A percentile compares a stretch with the other conserved stretches of the same genome.
phyloP scores from a whole-genome alignment of 225 moss, liverwort and hornwort genomes.

The Polytrichum commune region DNA sequence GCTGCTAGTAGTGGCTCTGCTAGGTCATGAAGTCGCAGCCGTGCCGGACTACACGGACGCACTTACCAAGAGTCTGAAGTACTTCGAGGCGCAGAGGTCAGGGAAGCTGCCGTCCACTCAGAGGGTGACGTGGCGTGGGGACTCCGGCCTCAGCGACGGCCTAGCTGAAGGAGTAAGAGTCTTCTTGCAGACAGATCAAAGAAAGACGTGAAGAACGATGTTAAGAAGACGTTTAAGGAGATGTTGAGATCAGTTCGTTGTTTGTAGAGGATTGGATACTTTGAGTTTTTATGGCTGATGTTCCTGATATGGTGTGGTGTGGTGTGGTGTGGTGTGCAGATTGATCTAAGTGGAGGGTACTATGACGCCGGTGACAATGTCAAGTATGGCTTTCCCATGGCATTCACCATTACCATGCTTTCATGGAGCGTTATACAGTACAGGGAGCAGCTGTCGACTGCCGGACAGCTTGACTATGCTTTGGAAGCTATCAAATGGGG shows the following conservation, averaged over 20 bases:
- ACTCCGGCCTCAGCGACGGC: slow-evolving; percentile 48
- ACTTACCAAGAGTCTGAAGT: slow-evolving; percentile 37
- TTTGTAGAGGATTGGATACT: background rate
- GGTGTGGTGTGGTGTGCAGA: slow-evolving; percentile 13
- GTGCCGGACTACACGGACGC: slow-evolving; percentile 41
- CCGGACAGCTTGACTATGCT: slow-evolving; percentile 37
- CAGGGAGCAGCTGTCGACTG: slow-evolving; percentile 13
- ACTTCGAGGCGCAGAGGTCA: slow-evolving; percentile 56
- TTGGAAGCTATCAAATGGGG: slow-evolving; percentile 57
- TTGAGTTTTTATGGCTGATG: background rate
- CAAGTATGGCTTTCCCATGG: slow-evolving; percentile 61
- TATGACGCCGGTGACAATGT: slow-evolving; percentile 71
- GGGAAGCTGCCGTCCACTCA: slow-evolving; percentile 26
- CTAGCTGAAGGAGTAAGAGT: slow-evolving; percentile 24
- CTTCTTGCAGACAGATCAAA: background rate
- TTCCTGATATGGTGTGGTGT: background rate
- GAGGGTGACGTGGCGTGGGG: slow-evolving; percentile 45
- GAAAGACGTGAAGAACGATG: background rate
- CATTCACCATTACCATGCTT: slow-evolving; percentile 57
- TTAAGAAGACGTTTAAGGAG: background rate
- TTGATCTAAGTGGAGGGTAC: slow-evolving; percentile 55
- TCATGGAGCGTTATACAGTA: slow-evolving; percentile 56
- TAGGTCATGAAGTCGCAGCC: background rate
- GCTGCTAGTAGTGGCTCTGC: too few relatives aligned
- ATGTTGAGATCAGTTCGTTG: background rate